Evolutionary conservation across 208 protist genomes (phyloP).

Genomic region (Trypanosoma melophagium): DNA sequence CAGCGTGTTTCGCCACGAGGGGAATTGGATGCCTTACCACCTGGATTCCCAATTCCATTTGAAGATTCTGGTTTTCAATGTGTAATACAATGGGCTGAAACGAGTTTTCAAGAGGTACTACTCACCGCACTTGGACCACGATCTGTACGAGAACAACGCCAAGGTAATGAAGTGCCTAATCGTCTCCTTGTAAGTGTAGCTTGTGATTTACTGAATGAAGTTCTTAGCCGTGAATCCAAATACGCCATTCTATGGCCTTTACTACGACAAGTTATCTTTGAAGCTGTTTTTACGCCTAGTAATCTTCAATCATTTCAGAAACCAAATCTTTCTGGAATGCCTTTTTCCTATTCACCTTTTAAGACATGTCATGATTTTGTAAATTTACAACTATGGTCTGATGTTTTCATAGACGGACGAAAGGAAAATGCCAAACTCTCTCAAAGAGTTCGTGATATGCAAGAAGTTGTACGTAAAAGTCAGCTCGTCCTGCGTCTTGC

Average conservation of each 20-base stretch:
- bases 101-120: conserved; percentile 66
- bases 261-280: conserved; percentile 60
- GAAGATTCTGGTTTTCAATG: conserved; percentile 68
- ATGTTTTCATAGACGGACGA: conserved; percentile 43
- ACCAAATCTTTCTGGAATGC: background rate
- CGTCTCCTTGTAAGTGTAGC: conserved; percentile 61
- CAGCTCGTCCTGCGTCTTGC: conserved; percentile 51
- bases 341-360: conserved; percentile 18
- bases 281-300: conserved; percentile 61
- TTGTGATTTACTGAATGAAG: conserved; percentile 75
- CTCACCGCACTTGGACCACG: conserved; percentile 63
- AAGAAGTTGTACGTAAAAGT: conserved; percentile 47
- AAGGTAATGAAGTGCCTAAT: conserved; percentile 32
- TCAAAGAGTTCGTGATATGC: conserved; percentile 37
- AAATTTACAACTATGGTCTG: conserved; percentile 57
- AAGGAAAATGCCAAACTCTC: conserved; percentile 38
- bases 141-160: conserved; percentile 27
- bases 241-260: conserved; percentile 53
- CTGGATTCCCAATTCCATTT: conserved; percentile 65
- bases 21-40: background rate
- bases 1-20: too few species aligned
- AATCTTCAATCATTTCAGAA: background rate
- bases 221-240: conserved; percentile 51
- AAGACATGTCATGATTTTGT: conserved; percentile 43
- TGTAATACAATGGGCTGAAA: conserved; percentile 58